phyloP scores from a whole-genome alignment of 352 stramenopile species.

The Globisporangium apiculatum region DNA sequence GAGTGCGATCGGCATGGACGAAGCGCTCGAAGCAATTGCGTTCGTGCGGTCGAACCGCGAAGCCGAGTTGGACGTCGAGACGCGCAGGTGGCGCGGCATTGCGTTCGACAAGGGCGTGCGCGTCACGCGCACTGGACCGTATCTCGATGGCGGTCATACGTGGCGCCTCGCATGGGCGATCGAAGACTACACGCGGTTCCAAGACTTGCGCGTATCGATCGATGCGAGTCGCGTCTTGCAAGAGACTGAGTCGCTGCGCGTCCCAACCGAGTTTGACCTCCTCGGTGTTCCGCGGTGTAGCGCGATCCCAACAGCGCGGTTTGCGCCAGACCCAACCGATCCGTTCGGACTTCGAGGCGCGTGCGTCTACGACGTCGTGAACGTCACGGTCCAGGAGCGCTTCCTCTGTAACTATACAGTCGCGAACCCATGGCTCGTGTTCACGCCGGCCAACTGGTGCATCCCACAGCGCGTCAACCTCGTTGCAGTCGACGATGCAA shows the following conservation, averaged over 20 bases:
- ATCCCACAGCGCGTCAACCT: conserved; percentile 43
- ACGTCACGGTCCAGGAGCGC: conserved; percentile 52
- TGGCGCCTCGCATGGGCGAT: conserved; percentile 72
- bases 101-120: conserved; percentile 72
- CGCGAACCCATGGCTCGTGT: conserved; percentile 63
- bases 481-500: conserved; percentile 40
- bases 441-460: conserved; percentile 68
- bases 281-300: conserved; percentile 35
- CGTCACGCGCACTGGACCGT: conserved; percentile 56
- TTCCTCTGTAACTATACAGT: conserved; percentile 78
- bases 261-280: conserved; percentile 44
- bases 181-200: conserved; percentile 65
- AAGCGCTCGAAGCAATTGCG: conserved; percentile 55
- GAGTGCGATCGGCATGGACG: conserved; percentile 56
- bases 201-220: conserved; percentile 55
- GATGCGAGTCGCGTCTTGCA: conserved; percentile 53
- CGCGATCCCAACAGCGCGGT: conserved; percentile 40
- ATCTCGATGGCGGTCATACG: conserved; percentile 59
- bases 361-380: conserved; percentile 64
- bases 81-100: conserved; percentile 34
- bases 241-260: conserved; percentile 45
- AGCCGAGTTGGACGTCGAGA: conserved; percentile 50
- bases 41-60: conserved; percentile 70
- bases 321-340: conserved; percentile 37
- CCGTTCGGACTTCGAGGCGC: conserved; percentile 38